Evolutionary conservation across 2,329 filamentous ascomycete genomes (phyloP), one percentile per base, ranked within the genome.

Genomic region (Trichophyton mentagrophytes): DNA sequence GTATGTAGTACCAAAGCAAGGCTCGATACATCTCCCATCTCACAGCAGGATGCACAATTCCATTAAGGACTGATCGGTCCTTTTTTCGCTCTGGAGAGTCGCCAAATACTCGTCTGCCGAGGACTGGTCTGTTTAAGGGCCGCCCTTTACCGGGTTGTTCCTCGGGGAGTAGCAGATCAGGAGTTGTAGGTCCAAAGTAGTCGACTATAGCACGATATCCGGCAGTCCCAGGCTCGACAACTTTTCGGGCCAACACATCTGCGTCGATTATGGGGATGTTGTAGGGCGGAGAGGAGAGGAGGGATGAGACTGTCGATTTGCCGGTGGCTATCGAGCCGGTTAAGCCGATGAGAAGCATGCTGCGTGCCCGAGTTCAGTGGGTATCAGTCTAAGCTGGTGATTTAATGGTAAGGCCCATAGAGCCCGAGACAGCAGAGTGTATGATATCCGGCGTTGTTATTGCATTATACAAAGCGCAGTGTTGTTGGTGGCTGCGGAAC

Each of bases 311-410:
- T 66, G 92, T 99, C 53, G 92, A 96, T 82, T 99, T 99, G 73
- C 93, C 93, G 4, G 93, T 99, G 63, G 93, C 93, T 71, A 99
- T 97, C 63, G 91, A 96, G 72, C 93, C 93, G 7, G 93, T 99
- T 27, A 99, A 84, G 61, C 93, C 93, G 68, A 99, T 90, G 69
- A 99, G 85, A 57, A 97, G 83, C 93, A 97, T 97, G n/a, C 25
- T 49, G 53, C 22, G 17, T 22, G 17, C 4, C 17, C 13, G 3
- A 17, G 27, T 20, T 15, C n/a, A 9, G n/a, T n/a, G 27, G 17
- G 33, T 36, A 27, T 25, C 5, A 6, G 7, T 13, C n/a, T 55
- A 36, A 8, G 13, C n/a, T 38, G 13, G n/a, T 1, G n/a, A 7
- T 17, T n/a, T 17, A 13, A 36, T n/a, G 38, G n/a, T 8, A 15